Base-by-base conservation (phyloP, 164 flowering plant species). In the Paratinospora sagittata region DNA sequence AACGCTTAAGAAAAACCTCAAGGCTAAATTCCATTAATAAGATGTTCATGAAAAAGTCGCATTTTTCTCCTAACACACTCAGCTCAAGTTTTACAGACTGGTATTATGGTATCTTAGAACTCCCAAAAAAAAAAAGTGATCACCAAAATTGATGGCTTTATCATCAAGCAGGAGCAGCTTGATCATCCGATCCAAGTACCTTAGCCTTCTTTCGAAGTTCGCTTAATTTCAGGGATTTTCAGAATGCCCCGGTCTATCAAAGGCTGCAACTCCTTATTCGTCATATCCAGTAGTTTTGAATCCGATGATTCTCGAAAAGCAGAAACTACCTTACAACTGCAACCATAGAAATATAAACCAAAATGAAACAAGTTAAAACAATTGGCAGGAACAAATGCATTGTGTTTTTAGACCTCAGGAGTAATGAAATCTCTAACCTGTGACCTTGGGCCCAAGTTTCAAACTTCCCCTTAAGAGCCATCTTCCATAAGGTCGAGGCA, bases 381-480 rank as follows among this genome's bases (percentile, higher is more conserved):
- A 68, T 14, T 33, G 23, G 10, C 19, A 26, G 26, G 27, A 17
- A 52, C 23, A 43, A 16, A 49, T 33, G 36, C 3, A 67, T 47
- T 19, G 3, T 2, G 70, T 19, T 1, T 24, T 21, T 26, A 16
- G 12, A 19, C 39, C 16, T 52, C 58, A 16, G 19, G 37, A n/a
- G 37, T 65, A 60, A 17, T 30, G 62, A 23, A 67, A 10, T n/a
- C 8, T 13, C 84, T 62, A 69, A 95, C 99, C 99, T 90, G 91
- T 92, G 96, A 67, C 97, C 99, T 71, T 85, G 77, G 23, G 92
- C 90, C 98, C 96, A 96, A 27, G 58, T 60, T 73, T 79, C 70
- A 70, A 82, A 83, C 17, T 86, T 96, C 71, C 97, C 98, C 78
- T 82, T 39, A 21, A 96, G 78, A 52, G 98, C 97, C 39, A 41